These are phyloP conservation scores for Saccharata proteae DNA, from an alignment of 2,329 filamentous ascomycete species.

Conservation along the genomic window DNA sequence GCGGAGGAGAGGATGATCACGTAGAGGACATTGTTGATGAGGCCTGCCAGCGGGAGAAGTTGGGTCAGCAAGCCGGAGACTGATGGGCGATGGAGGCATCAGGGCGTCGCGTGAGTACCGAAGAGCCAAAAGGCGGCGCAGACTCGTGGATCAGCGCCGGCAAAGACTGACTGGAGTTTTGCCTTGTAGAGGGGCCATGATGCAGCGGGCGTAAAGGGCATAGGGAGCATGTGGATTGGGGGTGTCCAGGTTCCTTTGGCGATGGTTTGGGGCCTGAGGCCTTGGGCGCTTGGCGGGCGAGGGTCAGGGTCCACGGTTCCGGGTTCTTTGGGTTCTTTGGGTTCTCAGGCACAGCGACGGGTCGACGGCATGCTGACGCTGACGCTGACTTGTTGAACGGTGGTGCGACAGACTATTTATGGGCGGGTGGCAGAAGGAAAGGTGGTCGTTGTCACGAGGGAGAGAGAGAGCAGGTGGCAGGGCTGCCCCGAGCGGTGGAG, in stretches of 20 bases:
- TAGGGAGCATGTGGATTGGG: slow-evolving; percentile 29
- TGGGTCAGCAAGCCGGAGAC: slow-evolving; percentile 4
- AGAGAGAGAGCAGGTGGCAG: no score
- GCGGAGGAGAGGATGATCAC: slow-evolving; percentile 93
- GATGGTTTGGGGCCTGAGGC: neutral
- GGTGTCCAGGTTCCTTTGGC: slow-evolving; percentile 1
- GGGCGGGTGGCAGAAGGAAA: no score
- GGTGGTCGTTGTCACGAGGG: no score
- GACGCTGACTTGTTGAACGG: no score
- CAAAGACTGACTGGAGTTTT: slow-evolving; percentile 51
- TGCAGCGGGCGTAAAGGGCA: slow-evolving; percentile 46
- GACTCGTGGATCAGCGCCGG: slow-evolving; percentile 58
- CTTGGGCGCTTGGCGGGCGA: neutral
- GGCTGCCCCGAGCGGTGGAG: no score
- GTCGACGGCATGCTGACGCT: no score
- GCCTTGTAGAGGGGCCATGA: slow-evolving; percentile 65
- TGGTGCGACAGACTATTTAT: no score
- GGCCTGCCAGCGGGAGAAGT: slow-evolving; percentile 38
- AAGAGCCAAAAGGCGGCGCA: slow-evolving; percentile 86
- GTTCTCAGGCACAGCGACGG: no score
- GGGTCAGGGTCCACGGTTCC: no score
- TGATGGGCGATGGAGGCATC: slow-evolving; percentile 1
- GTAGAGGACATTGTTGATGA: slow-evolving; percentile 97
- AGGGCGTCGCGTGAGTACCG: slow-evolving; percentile 57
- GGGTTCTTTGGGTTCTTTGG: no score